Evolutionary conservation across 2,329 filamentous ascomycete species (phyloP).

Genomic region (Xylaria hypoxylon): DNA sequence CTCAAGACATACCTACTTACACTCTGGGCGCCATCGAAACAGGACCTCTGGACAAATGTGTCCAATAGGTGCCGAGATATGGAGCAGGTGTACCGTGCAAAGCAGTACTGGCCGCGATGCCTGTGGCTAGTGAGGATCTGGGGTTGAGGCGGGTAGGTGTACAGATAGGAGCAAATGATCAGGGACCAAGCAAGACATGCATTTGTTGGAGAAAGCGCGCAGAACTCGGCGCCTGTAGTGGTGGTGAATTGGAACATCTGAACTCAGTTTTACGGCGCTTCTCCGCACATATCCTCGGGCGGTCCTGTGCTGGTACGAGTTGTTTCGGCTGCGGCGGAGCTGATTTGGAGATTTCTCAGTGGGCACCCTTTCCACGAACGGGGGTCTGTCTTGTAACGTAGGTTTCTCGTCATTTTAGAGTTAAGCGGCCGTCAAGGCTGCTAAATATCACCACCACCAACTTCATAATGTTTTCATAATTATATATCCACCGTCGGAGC

Average conservation of each 20-base stretch:
- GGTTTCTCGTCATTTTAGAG: slow-evolving; percentile 8
- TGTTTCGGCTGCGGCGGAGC: slow-evolving; percentile 23
- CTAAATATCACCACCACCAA: background rate
- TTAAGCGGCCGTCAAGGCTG: slow-evolving; percentile 9
- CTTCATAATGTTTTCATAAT: background rate
- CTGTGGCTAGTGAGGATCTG: slow-evolving; percentile 11
- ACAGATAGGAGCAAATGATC: slow-evolving; percentile 4
- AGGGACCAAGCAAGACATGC: slow-evolving; percentile 22
- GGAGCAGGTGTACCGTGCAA: slow-evolving; percentile 21
- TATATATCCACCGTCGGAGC: background rate
- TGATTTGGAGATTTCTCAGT: background rate
- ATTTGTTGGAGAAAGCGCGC: slow-evolving; percentile 15
- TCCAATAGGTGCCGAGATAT: background rate
- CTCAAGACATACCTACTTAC: slow-evolving; percentile 28
- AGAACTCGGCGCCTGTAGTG: background rate
- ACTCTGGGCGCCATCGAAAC: slow-evolving; percentile 7
- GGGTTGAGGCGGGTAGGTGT: slow-evolving; percentile 10
- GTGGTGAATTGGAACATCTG: slow-evolving; percentile 20
- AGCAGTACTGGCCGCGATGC: slow-evolving; percentile 18
- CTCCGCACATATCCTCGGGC: slow-evolving; percentile 22
- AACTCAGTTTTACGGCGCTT: slow-evolving; percentile 30
- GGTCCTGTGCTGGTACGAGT: background rate
- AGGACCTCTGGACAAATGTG: background rate
- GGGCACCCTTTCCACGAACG: background rate
- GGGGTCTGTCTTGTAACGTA: slow-evolving; percentile 15